Conservation (phyloP, 441 rosid species). For the Codiaeum variegatum region DNA sequence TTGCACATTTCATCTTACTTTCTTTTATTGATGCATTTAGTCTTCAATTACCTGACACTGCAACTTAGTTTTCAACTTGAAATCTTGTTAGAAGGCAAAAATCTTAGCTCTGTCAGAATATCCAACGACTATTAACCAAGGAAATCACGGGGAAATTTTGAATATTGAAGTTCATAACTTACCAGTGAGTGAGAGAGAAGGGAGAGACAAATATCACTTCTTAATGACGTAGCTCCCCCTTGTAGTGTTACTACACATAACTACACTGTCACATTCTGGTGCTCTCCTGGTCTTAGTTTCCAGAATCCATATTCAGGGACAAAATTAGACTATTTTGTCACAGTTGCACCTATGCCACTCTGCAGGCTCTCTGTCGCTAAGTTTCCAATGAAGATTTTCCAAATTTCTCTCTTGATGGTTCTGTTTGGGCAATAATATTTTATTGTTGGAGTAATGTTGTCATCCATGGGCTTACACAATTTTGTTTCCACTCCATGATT, state of each 20-base stretch:
- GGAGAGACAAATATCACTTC: background rate
- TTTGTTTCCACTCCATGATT: constrained; percentile 5
- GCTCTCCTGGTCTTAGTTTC: background rate
- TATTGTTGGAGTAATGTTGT: background rate
- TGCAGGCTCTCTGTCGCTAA: background rate
- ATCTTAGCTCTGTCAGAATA: background rate
- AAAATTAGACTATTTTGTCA: background rate
- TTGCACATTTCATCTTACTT: background rate
- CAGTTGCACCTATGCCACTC: background rate
- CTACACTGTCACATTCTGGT: background rate
- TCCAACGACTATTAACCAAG: background rate
- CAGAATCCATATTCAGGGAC: background rate
- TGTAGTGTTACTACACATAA: background rate
- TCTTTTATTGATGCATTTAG: background rate
- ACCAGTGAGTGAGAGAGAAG: background rate
- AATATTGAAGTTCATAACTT: background rate
- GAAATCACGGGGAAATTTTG: background rate
- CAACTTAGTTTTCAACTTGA: background rate
- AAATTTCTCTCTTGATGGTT: background rate
- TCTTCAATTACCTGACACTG: background rate
- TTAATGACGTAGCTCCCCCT: background rate
- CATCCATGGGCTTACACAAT: background rate
- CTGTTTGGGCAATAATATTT: background rate
- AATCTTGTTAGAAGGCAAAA: background rate
- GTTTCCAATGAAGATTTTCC: background rate